Base-by-base conservation (phyloP, 2,329 filamentous ascomycete genomes). In the Ophiocordyceps camponoti-leonardi region DNA sequence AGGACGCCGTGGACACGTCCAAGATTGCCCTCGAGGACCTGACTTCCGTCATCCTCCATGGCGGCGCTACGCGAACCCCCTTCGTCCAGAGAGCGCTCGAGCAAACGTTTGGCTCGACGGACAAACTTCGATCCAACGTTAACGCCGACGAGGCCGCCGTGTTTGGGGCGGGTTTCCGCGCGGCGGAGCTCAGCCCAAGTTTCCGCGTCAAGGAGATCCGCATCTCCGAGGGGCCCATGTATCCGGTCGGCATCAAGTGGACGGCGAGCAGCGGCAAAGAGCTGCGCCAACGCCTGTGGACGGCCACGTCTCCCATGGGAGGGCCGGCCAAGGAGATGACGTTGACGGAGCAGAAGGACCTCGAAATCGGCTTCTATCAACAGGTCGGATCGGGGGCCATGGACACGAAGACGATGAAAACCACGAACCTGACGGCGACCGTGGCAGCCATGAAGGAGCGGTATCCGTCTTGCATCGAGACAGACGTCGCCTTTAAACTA, bases 201-300 rank as follows among this genome's bases (percentile, higher is more conserved):
- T 98, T 98, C 78, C 82, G 87, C 49, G 92, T 98, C 59, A 98
- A 96, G 72, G 92, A 96, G 58, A 98, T 98, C 52, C 75, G 84
- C 48, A 77, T 84, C 44, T 73, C 70, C n/a, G 92, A 98, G 55
- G 77, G 75, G 20, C 75, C 84, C 40, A 72, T 72, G 41, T 95
- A 92, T 59, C 69, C 79, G 2, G 74, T 83, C 26, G 79, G 79
- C 47, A 74, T 94, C 55, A 83, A 81, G 61, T 94, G 86, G 76
- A 76, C 68, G 35, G 69, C 68, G 48, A 71, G 76, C 47, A 78
- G 83, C 50, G 73, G 76, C 39, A 84, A 90, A 66, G 68, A 77
- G 44, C 77, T 81, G 56, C 77, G 81, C 54, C 86, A 94, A 66
- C 83, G 83, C 58, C 72, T 98, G 22, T 96, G 93, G 73, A 81